Evolutionary conservation across 495 filamentous ascomycete species (phyloP), one percentile per base, ranked within the genome.

Genomic region (Podospora anserina): DNA sequence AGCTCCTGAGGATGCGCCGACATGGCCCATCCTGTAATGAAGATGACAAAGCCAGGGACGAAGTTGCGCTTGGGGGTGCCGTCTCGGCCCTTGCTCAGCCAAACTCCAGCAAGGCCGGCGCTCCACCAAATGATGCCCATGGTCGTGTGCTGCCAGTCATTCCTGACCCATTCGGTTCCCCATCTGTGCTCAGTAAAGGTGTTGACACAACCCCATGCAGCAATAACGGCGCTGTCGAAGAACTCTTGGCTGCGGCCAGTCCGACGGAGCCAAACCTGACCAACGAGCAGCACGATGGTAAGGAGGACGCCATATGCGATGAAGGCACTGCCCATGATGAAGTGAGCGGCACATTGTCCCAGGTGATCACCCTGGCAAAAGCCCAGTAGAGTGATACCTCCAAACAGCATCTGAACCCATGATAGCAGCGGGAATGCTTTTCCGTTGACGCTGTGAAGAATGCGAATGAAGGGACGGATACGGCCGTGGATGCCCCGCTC

Each of bases 61-160:
- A 99, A 84, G 76, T 99, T 99, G 70, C 95, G 86, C 85, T 92
- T 92, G 16, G 95, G 93, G 11, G 84, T 79, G n/a, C 94, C 94
- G 67, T 94, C 86, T 66, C 92, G 85, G 70, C 85, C 92, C 66
- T 88, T 86, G 75, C 91, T 94, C 32, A 98, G 80, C 96, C 95
- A 99, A 67, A 99, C 86, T 20, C 95, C 96, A 30, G 95, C 83
- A 26, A 99, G 80, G 19, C 95, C 95, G 19, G 96, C 94, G 74
- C 88, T 90, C 93, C 93, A 97, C 95, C 95, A 99, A 64, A 99
- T 88, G 68, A 99, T 87, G 32, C 95, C 95, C 96, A 98, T 99
- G 13, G 89, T 90, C 0, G 95, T 99, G 75, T 98, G 96, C 77
- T 99, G 95, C 77, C 97, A 88, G 77, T 99, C 95, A 75, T 97